Evolutionary conservation across 257 asterid genomes (phyloP).

Genomic region (Solanum pennellii): DNA sequence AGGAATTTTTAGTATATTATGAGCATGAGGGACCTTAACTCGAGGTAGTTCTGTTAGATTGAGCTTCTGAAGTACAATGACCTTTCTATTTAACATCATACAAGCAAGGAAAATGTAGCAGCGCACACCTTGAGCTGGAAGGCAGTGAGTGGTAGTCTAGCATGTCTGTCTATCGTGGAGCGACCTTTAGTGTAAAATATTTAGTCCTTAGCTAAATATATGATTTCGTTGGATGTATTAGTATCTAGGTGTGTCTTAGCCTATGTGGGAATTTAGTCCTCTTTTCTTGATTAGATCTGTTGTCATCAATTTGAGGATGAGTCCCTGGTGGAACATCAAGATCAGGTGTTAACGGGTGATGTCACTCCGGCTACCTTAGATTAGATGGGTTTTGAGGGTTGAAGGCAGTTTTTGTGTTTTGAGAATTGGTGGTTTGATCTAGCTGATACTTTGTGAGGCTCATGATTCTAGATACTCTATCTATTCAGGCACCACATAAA

Average conservation of each 20-base stretch:
- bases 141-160: neutral
- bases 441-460: no score
- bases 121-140: neutral
- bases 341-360: no score
- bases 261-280: neutral
- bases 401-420: no score
- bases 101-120: neutral
- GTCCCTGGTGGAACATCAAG: neutral
- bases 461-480: no score
- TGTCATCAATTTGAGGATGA: neutral
- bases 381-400: no score
- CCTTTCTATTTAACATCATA: no score
- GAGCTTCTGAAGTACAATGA: neutral
- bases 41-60: neutral
- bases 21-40: neutral
- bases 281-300: no score
- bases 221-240: neutral
- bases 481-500: no score
- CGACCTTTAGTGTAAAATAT: neutral
- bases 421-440: no score
- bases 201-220: neutral
- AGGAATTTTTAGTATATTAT: neutral
- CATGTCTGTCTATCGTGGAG: neutral
- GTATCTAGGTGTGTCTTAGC: neutral
- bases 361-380: no score